These are phyloP conservation scores for Nakazawaea siamensis DNA, from an alignment of 805 yeast genomes.

Conservation along the genomic window DNA sequence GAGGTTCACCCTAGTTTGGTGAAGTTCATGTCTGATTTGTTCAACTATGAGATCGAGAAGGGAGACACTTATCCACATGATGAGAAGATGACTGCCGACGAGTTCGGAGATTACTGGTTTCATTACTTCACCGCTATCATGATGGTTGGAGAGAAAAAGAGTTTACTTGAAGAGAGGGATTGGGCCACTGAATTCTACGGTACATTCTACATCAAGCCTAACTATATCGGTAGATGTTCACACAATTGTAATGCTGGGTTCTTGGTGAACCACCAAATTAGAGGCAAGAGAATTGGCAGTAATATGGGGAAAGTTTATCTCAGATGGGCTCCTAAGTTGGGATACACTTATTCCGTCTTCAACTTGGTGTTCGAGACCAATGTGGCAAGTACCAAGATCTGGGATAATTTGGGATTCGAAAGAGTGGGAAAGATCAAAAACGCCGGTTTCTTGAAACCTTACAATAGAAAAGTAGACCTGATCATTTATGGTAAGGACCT, in stretches of 20 bases:
- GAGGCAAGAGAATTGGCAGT: slow-evolving; percentile 61
- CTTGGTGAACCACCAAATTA: slow-evolving; percentile 45
- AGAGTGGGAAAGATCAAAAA: slow-evolving; percentile 66
- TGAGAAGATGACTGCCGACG: slow-evolving; percentile 30
- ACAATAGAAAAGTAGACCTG: slow-evolving; percentile 62
- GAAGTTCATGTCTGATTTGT: slow-evolving; percentile 35
- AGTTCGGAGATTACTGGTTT: slow-evolving; percentile 62
- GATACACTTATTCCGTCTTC: slow-evolving; percentile 78
- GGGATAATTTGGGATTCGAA: slow-evolving; percentile 82
- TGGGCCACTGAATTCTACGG: slow-evolving; percentile 49
- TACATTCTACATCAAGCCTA: slow-evolving; percentile 76
- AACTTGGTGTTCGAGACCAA: slow-evolving; percentile 83
- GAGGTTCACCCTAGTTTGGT: slow-evolving; percentile 46
- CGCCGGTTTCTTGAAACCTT: slow-evolving; percentile 69
- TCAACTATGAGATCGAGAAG: slow-evolving; percentile 58
- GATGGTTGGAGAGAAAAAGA: slow-evolving; percentile 31
- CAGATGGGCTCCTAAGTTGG: slow-evolving; percentile 66
- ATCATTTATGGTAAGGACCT: slow-evolving; percentile 66
- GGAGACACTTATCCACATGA: slow-evolving; percentile 74
- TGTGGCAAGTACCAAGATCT: slow-evolving; percentile 61
- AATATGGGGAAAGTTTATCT: slow-evolving; percentile 63
- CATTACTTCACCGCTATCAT: slow-evolving; percentile 57
- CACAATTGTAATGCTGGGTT: slow-evolving; percentile 89
- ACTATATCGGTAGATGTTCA: slow-evolving; percentile 75
- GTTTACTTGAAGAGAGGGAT: slow-evolving; percentile 13